Evolutionary conservation across 2,329 filamentous ascomycete species (phyloP), one percentile per base, ranked within the genome.

Genomic region (Verticillium klebahnii): DNA sequence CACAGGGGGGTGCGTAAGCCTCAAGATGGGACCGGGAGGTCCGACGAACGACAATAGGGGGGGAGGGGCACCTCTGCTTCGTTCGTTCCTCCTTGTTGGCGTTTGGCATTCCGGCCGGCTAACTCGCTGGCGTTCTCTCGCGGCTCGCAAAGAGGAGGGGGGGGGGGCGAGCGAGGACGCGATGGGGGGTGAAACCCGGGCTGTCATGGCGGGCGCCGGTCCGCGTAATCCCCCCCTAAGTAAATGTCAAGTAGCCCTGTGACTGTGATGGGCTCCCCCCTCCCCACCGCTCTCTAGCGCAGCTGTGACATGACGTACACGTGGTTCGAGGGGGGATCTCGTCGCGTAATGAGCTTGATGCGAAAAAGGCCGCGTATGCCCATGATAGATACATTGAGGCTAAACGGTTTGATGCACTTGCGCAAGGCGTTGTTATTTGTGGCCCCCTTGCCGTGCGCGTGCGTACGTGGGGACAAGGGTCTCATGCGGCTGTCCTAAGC

Each of bases 261-360:
- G 36, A 45, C 39, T 45, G 3, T 45, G 40, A 23, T n/a, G 19
- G 34, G 7, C 19, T 4, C 23, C n/a, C 8, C n/a, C n/a, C 7
- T 7, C n/a, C n/a, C 40, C 19, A 50, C 40, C 12, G 19, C 40
- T 23, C n/a, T 32, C 52, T 61, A 62, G 59, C 56, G 54, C 63
- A 59, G 54, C 61, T 57, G 63, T 59, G 57, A 59, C 59, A 64
- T 64, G 63, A 64, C 61, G 63, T 64, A 57, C 59, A 19, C 61
- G 59, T 63, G 63, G 63, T 64, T 34, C 59, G 39, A 63, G 40
- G 40, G 40, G 9, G 40, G 34, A 36, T 50, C n/a, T n/a, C 40
- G 9, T 50, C n/a, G 40, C 19, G 40, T 50, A 50, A 50, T 23
- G 40, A 50, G 40, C 23, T 4, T 23, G 40, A 50, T 40, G 40